phyloP scores from a whole-genome alignment of 108 stramenopile genomes.

The Fragilariopsis cylindrus region DNA sequence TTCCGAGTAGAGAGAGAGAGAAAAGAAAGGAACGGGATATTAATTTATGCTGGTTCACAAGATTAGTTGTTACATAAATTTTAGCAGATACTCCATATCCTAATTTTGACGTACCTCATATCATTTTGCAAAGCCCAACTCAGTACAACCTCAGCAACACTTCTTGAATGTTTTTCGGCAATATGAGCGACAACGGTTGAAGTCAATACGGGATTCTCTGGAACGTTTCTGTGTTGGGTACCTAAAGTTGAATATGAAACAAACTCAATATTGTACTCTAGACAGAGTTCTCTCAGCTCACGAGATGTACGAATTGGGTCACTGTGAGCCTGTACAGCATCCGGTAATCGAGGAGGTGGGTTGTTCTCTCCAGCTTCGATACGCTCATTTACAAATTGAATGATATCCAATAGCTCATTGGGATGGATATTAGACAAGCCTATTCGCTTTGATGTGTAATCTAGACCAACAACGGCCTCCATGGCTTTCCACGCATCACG shows the following conservation, averaged over 20 bases:
- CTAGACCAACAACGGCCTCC: constrained; percentile 50
- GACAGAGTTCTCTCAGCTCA: constrained; percentile 41
- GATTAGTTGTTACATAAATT: too few species aligned
- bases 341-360: constrained; percentile 52
- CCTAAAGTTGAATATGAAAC: constrained; percentile 57
- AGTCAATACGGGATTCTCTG: constrained; percentile 43
- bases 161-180: constrained; percentile 30
- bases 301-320: constrained; percentile 47
- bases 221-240: constrained; percentile 20
- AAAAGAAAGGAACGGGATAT: too few species aligned
- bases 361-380: constrained; percentile 14
- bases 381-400: constrained; percentile 36
- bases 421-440: constrained; percentile 50
- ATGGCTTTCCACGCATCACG: constrained; percentile 51
- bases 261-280: constrained; percentile 55
- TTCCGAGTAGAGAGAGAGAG: too few species aligned
- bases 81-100: too few species aligned
- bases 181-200: constrained; percentile 24
- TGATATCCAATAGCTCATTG: constrained; percentile 40
- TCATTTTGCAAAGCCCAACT: constrained; percentile 49
- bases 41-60: too few species aligned
- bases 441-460: constrained; percentile 45
- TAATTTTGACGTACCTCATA: constrained; percentile 23
- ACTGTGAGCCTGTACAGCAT: constrained; percentile 52
- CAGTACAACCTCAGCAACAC: constrained; percentile 51